Percentiles rank a stretch among this genome's conserved stretches.
These are phyloP conservation scores for Saccharomycopsis hybrid DNA, from an alignment of 1,139 yeast genomes.

Conservation along the genomic window DNA sequence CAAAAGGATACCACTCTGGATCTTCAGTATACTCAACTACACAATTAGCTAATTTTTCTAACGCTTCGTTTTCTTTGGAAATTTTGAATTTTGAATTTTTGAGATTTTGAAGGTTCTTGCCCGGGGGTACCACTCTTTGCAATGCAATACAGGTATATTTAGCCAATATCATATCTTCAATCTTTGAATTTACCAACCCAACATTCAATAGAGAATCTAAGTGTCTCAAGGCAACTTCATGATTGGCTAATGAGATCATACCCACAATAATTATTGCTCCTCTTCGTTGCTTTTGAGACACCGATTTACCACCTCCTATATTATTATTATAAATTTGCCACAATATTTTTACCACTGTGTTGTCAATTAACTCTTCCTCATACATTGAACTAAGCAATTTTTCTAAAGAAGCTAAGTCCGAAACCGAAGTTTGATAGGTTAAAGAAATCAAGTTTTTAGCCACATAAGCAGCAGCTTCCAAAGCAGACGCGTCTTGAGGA, in stretches of 20 bases:
- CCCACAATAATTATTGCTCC: constrained; percentile 86
- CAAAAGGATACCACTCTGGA: constrained; percentile 83
- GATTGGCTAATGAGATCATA: constrained; percentile 78
- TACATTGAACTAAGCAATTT: constrained; percentile 72
- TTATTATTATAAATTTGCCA: constrained; percentile 66
- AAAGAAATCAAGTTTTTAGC: constrained; percentile 77
- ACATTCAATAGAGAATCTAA: constrained; percentile 58
- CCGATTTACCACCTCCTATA: constrained; percentile 26
- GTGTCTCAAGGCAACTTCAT: constrained; percentile 61
- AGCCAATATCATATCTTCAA: constrained; percentile 59
- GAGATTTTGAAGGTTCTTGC: constrained; percentile 29
- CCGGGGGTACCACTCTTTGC: constrained; percentile 57
- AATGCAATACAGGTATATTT: constrained; percentile 79
- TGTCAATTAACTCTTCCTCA: constrained; percentile 48
- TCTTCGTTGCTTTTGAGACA: constrained; percentile 50
- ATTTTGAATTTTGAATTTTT: constrained; percentile 26
- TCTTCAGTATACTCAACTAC: constrained; percentile 44
- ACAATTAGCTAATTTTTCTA: constrained; percentile 44
- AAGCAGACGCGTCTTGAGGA: constrained; percentile 50
- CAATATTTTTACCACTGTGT: constrained; percentile 60
- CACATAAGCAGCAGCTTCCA: constrained; percentile 59
- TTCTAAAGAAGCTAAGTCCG: constrained; percentile 88
- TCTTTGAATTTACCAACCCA: constrained; percentile 64
- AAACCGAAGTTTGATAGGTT: constrained; percentile 71
- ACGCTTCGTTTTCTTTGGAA: constrained; percentile 56